A percentile compares a stretch with the other conserved stretches of the same genome.
These are phyloP conservation scores for Gastrodia elata DNA, from an alignment of 106 monocot species.

Conservation along the genomic window DNA sequence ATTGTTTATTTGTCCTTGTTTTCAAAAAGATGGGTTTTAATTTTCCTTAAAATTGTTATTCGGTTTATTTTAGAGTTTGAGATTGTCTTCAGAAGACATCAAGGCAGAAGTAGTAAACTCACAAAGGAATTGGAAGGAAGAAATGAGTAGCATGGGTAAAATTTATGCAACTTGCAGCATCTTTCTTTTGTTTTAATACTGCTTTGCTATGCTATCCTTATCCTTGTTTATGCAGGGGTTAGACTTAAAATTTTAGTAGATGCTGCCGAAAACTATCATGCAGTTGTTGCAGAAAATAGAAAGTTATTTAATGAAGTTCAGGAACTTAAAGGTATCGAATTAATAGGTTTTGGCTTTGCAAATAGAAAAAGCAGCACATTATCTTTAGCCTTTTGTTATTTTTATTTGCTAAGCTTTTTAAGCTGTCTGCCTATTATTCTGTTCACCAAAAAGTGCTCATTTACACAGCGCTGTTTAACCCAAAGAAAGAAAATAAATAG, in stretches of 20 bases:
- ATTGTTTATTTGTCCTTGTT: slow-evolving; percentile 5
- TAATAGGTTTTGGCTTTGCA: background rate
- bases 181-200: background rate
- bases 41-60: background rate
- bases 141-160: slow-evolving; percentile 63
- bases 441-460: background rate
- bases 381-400: background rate
- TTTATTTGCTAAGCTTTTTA: background rate
- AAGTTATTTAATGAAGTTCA: slow-evolving; percentile 87
- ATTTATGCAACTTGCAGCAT: background rate
- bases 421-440: background rate
- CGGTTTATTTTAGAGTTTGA: slow-evolving; percentile 43
- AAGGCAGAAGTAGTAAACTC: slow-evolving; percentile 44
- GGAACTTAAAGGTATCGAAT: slow-evolving; percentile 76
- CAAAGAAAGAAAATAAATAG: background rate
- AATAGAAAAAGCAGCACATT: background rate
- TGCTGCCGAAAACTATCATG: slow-evolving; percentile 92
- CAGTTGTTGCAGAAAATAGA: slow-evolving; percentile 79
- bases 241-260: slow-evolving; percentile 74
- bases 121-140: slow-evolving; percentile 55
- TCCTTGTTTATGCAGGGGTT: slow-evolving; percentile 32
- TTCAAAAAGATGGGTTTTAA: background rate
- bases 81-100: slow-evolving; percentile 47
- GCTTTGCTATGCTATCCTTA: background rate
- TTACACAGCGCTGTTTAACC: background rate